phyloP scores from a whole-genome alignment of 306 rosid genomes.

The Castanea mollissima region DNA sequence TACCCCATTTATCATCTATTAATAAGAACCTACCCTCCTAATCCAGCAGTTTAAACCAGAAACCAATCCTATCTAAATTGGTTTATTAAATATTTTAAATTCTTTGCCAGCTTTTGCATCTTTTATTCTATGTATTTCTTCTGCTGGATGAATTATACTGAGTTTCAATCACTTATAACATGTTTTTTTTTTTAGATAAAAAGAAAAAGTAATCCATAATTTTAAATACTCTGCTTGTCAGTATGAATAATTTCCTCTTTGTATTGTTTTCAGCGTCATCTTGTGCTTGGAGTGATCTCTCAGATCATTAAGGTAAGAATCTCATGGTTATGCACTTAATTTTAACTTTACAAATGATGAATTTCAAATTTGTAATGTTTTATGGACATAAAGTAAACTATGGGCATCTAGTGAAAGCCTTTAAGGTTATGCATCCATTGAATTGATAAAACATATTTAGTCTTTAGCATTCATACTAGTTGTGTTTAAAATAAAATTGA shows the following conservation, averaged over 20 bases:
- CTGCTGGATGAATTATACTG: neutral
- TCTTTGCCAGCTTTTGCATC: too few relatives aligned
- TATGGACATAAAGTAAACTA: neutral
- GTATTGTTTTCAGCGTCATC: slow-evolving; percentile 82
- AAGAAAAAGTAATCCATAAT: neutral
- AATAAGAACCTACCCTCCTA: neutral
- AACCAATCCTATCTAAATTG: too few relatives aligned
- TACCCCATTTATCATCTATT: neutral
- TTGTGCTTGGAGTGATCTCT: slow-evolving; percentile 91
- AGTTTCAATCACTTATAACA: too few relatives aligned
- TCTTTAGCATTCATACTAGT: neutral
- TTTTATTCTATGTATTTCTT: neutral
- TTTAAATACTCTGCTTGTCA: neutral
- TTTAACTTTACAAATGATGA: neutral
- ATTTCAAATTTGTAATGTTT: neutral
- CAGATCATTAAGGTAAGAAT: slow-evolving; percentile 87
- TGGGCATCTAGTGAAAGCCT: neutral
- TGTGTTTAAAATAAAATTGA: slow-evolving; percentile 6
- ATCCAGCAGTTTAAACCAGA: neutral
- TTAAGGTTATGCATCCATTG: neutral
- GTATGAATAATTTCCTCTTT: neutral
- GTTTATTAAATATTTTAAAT: too few relatives aligned
- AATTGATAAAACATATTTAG: neutral
- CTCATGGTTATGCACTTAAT: neutral
- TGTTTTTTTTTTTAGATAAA: too few relatives aligned